phyloP scores from a whole-genome alignment of 177 flowering plant genomes.

The Vitis hybrid region DNA sequence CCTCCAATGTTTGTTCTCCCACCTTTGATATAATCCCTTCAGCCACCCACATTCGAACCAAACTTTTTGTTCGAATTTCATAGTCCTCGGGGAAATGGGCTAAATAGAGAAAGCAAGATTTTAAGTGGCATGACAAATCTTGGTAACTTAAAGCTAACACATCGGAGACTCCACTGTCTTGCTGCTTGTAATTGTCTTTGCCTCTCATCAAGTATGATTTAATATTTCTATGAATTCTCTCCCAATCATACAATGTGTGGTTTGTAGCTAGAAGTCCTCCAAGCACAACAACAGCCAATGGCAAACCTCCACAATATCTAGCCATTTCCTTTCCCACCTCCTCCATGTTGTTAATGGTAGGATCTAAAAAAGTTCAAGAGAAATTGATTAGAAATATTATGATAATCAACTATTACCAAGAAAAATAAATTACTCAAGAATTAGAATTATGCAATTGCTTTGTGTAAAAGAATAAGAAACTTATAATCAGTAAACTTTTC shows the following conservation, averaged over 20 bases:
- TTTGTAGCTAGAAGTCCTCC: constrained; percentile 8
- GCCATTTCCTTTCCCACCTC: background rate
- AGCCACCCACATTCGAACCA: constrained; percentile 1
- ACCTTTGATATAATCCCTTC: constrained; percentile 1
- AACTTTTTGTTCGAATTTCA: background rate
- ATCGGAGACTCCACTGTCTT: background rate
- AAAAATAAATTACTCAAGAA: too few relatives aligned
- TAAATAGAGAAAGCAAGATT: constrained; percentile 8
- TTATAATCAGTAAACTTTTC: too few relatives aligned
- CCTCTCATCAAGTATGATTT: background rate
- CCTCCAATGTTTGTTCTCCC: background rate
- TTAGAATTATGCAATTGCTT: too few relatives aligned
- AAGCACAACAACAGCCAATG: constrained; percentile 4
- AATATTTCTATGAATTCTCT: background rate
- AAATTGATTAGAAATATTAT: too few relatives aligned
- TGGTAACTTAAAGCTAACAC: constrained; percentile 2
- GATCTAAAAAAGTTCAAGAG: too few relatives aligned
- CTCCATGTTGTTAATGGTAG: background rate
- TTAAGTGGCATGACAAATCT: background rate
- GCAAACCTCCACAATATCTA: background rate
- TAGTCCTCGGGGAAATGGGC: background rate
- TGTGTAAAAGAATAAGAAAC: too few relatives aligned
- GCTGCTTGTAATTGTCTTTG: background rate
- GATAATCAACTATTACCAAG: too few relatives aligned
- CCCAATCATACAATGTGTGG: background rate